phyloP scores from a whole-genome alignment of 1,139 yeast genomes.

The Waltiozyma sp. region DNA sequence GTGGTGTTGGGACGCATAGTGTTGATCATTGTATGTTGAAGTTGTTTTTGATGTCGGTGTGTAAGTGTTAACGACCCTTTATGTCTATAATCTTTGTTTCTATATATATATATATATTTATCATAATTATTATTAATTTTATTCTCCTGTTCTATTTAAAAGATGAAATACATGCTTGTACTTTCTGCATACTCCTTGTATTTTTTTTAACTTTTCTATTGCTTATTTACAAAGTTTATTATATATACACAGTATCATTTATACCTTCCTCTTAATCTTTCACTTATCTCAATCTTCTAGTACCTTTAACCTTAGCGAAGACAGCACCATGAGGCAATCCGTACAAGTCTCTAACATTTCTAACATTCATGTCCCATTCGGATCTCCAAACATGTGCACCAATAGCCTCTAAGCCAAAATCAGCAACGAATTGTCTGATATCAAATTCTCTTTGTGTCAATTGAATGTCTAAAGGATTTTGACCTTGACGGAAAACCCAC shows the following conservation, averaged over 20 bases:
- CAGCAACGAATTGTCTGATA: conserved; percentile 54
- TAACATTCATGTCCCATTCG: conserved; percentile 68
- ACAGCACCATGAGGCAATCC: conserved; percentile 70
- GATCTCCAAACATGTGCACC: conserved; percentile 95
- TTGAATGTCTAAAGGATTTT: conserved; percentile 15
- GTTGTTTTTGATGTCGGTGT: background rate
- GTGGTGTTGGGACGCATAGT: background rate
- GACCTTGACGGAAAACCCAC: conserved; percentile 78
- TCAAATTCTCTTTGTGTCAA: conserved; percentile 39
- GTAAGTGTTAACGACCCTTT: background rate
- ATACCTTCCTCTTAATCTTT: background rate
- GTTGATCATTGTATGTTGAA: background rate
- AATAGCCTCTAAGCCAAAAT: conserved; percentile 50
- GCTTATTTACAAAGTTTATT: background rate
- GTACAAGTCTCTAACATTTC: conserved; percentile 52
- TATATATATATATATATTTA: background rate
- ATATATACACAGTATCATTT: background rate
- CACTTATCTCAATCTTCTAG: background rate
- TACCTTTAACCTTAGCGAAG: conserved; percentile 42
- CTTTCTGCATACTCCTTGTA: too few species aligned
- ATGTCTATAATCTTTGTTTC: background rate
- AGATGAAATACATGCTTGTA: too few species aligned
- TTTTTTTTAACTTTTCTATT: background rate
- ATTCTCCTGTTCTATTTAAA: background rate
- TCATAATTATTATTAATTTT: background rate